phyloP scores from a whole-genome alignment of 352 stramenopile genomes.

The Peronosclerospora sorghi region DNA sequence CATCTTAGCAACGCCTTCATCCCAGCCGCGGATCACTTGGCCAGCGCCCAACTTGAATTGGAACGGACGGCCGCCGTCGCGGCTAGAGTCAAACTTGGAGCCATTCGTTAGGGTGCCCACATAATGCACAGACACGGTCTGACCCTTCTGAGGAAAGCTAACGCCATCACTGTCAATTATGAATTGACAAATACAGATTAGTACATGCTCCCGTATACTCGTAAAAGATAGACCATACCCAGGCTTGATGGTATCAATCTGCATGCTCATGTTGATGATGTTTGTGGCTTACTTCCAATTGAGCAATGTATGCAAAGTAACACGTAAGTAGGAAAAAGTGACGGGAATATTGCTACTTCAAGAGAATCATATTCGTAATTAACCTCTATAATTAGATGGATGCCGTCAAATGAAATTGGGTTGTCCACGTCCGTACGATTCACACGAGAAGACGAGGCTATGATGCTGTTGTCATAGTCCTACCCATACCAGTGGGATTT shows the following conservation, averaged over 20 bases:
- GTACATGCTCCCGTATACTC: not conserved
- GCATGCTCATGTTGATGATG: conserved; percentile 25
- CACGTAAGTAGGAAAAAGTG: conserved; percentile 1
- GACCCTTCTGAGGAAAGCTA: conserved; percentile 61
- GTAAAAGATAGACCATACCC: conserved; percentile 18
- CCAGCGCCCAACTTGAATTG: conserved; percentile 67
- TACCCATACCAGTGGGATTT: conserved; percentile 17
- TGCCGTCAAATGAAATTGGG: too few species aligned
- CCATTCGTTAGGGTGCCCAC: conserved; percentile 62
- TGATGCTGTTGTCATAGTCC: conserved; percentile 11
- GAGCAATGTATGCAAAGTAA: conserved; percentile 7
- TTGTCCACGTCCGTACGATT: conserved; percentile 46
- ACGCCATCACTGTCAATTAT: conserved; percentile 39
- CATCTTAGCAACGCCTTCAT: conserved; percentile 78
- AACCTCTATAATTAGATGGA: not conserved
- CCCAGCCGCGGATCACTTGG: conserved; percentile 74
- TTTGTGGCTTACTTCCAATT: conserved; percentile 2
- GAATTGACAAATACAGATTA: not conserved
- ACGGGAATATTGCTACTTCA: not conserved
- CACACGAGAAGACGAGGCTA: conserved; percentile 46
- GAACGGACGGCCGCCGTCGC: conserved; percentile 63
- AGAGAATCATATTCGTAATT: not conserved
- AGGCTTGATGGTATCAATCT: conserved; percentile 72
- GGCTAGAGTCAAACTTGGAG: conserved; percentile 78
- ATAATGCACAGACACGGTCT: conserved; percentile 73